Percentiles rank a stretch among this genome's conserved stretches.
Conservation (phyloP, 768 basidiomycete genomes). For the Dictyophora rubrovolvata region DNA sequence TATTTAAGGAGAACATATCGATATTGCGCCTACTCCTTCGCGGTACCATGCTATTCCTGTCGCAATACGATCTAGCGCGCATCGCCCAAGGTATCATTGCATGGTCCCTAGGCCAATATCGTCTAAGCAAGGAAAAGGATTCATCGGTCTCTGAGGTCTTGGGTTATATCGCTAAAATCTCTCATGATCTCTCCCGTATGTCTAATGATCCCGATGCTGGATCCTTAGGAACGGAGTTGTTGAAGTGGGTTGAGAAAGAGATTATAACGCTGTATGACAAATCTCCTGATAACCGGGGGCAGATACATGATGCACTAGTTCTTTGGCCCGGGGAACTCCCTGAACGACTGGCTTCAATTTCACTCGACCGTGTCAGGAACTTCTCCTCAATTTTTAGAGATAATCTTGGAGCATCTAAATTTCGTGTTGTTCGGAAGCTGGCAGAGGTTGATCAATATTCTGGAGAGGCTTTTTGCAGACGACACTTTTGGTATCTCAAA, state of each 20-base stretch:
- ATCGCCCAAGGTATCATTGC: slow-evolving; percentile 68
- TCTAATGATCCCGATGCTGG: slow-evolving; percentile 21
- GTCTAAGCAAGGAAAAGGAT: slow-evolving; percentile 30
- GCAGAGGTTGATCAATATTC: slow-evolving; percentile 29
- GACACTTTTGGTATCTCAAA: slow-evolving; percentile 80
- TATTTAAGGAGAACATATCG: slow-evolving; percentile 42
- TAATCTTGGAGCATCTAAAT: slow-evolving; percentile 56
- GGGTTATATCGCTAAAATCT: slow-evolving; percentile 53
- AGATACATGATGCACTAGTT: slow-evolving; percentile 48
- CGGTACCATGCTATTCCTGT: slow-evolving; percentile 54
- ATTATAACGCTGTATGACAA: slow-evolving; percentile 25
- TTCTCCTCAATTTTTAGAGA: slow-evolving; percentile 50
- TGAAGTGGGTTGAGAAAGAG: slow-evolving; percentile 55
- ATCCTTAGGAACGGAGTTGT: slow-evolving; percentile 36
- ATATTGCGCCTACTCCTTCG: slow-evolving; percentile 62
- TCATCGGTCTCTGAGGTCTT: slow-evolving; percentile 53
- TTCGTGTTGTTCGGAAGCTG: slow-evolving; percentile 56
- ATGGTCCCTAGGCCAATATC: slow-evolving; percentile 59
- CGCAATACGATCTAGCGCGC: slow-evolving; percentile 55
- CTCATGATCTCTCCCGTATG: slow-evolving; percentile 41
- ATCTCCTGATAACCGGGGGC: slow-evolving; percentile 27
- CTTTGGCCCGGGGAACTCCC: slow-evolving; percentile 69
- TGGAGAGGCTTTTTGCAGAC: slow-evolving; percentile 37
- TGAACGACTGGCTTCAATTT: slow-evolving; percentile 32
- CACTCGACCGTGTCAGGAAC: slow-evolving; percentile 32